Base-by-base conservation (phyloP, 2,329 filamentous ascomycete species). In the Ophiostoma sp. region DNA sequence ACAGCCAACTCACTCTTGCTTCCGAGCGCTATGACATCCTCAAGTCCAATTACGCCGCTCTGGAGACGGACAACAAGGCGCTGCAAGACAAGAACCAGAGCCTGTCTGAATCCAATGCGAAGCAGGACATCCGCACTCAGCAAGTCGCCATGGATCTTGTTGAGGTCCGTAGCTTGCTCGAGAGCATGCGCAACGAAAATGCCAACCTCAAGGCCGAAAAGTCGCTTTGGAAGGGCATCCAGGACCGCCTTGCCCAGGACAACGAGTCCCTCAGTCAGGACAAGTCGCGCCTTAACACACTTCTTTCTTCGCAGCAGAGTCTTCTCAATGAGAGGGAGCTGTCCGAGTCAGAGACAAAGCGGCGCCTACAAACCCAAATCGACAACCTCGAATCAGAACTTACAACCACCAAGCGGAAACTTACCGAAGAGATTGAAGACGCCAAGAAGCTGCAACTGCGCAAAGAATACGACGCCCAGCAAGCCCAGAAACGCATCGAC, bases 121-220 rank as follows among this genome's bases (percentile, higher is more conserved):
- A 92, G 77, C 92, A 97, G 75, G 96, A 99, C 74, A 83, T 97
- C 63, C 89, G 88, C 60, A 95, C 91, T 2, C 93, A 97, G 74
- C 93, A 97, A 78, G 90, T 94, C 41, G 93, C 92, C 0, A 94
- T 98, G 77, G 94, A 99, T 73, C 84, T 98, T 5, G 88, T 98
- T 9, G 95, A 97, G 76, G 88, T 90, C 5, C 90, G 89, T 76
- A 90, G 90, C 44, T 80, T 94, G 66, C 82, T 91, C 3, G 94
- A 99, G 75, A 93, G 92, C 75, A 85, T 97, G 78, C 90, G 93
- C 66, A 93, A 92, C 72, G 95, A 99, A 76, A 92, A 89, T 67
- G 89, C 93, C 16, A 97, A 98, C 75, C 85, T 97, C 45, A 97
- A 96, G 77, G 93, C 94, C 0, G 94, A 98, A 78, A 97, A 97